A percentile compares a stretch with the other conserved stretches of the same genome.
phyloP scores from a whole-genome alignment of 257 asterid species.

The Euphrasia confusa region DNA sequence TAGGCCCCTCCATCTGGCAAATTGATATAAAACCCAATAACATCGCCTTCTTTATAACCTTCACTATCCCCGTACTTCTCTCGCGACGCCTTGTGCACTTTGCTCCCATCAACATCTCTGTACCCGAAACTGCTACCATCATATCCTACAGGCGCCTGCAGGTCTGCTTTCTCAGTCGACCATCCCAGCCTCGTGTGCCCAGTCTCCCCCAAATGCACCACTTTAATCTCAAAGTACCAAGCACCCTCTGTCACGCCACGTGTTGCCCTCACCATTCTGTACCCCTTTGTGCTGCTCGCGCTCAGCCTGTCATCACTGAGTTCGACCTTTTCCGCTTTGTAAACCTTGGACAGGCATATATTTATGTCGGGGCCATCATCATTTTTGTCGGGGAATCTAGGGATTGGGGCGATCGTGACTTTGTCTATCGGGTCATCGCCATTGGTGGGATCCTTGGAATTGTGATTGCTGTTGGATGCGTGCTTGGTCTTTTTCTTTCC shows the following conservation, averaged over 20 bases:
- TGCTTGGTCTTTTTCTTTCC: conserved; percentile 77
- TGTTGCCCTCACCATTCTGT: conserved; percentile 95
- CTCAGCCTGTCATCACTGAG: conserved; percentile 80
- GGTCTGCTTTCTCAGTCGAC: conserved; percentile 92
- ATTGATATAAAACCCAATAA: conserved; percentile 77
- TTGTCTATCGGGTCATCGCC: conserved; percentile 37
- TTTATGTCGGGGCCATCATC: conserved; percentile 60
- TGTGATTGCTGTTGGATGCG: conserved; percentile 34
- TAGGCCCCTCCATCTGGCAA: conserved; percentile 72
- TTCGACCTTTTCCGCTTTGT: conserved; percentile 94
- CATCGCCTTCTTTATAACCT: conserved; percentile 90
- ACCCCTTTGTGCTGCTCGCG: conserved; percentile 96
- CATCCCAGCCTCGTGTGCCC: conserved; percentile 96
- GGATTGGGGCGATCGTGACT: conserved; percentile 66
- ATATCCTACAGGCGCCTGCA: conserved; percentile 97
- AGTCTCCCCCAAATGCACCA: conserved; percentile 77
- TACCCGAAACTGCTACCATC: conserved; percentile 89
- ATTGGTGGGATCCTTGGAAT: conserved; percentile 31
- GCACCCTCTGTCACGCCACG: conserved; percentile 84
- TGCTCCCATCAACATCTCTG: conserved; percentile 89
- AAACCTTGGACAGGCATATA: conserved; percentile 78
- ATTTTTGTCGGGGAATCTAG: conserved; percentile 73
- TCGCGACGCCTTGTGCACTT: conserved; percentile 87
- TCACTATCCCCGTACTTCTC: conserved; percentile 66
- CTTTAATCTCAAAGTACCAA: conserved; percentile 90